Evolutionary conservation across 1,139 yeast species (phyloP).

Genomic region (Lodderomyces pseudojiufengensis): DNA sequence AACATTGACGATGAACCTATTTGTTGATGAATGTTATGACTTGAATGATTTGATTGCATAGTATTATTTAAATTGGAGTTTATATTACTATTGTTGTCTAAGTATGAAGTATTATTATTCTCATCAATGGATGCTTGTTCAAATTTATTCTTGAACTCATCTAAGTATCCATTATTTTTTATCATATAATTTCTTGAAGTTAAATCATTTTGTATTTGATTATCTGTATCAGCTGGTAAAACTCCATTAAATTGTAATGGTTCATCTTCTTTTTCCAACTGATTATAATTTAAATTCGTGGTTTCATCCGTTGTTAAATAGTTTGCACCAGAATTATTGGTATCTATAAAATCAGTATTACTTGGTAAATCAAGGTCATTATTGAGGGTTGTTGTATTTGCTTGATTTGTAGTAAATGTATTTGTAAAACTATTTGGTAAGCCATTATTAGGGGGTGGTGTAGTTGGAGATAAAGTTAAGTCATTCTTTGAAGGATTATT

Average conservation of each 20-base stretch:
- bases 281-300: neutral
- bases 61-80: constrained; percentile 2
- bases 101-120: neutral
- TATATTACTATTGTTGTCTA: constrained; percentile 2
- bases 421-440: neutral
- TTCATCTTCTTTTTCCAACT: neutral
- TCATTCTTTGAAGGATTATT: neutral
- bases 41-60: neutral
- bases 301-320: neutral
- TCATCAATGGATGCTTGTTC: too few relatives aligned
- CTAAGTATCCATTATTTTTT: too few relatives aligned
- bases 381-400: neutral
- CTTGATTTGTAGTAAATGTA: too few relatives aligned
- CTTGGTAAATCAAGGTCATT: constrained; percentile 1
- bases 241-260: neutral
- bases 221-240: neutral
- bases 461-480: neutral
- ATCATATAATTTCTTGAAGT: too few relatives aligned
- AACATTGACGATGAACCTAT: constrained; percentile 4
- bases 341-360: constrained; percentile 2
- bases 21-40: constrained; percentile 2
- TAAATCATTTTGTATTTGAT: neutral
- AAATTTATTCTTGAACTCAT: too few relatives aligned
- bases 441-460: neutral
- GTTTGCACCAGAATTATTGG: neutral